phyloP scores from a whole-genome alignment of 805 yeast genomes.

The Kodamaea leandrae region DNA sequence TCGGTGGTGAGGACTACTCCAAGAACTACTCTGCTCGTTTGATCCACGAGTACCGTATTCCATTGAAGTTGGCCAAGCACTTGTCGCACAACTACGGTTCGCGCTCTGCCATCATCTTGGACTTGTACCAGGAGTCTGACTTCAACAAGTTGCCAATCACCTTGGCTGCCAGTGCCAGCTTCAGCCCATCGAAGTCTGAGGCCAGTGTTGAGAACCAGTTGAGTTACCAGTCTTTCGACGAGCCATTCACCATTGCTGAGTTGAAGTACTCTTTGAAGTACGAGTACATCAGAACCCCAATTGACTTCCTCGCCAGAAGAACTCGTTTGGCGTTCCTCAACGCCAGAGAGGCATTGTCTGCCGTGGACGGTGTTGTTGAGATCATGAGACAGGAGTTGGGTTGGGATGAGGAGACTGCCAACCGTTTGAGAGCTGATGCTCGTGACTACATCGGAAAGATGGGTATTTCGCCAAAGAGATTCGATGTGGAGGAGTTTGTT shows the following conservation, averaged over 20 bases:
- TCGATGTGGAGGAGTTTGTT: constrained; percentile 19
- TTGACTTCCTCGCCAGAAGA: constrained; percentile 90
- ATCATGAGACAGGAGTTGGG: constrained; percentile 76
- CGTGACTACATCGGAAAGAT: constrained; percentile 59
- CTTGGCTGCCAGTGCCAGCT: constrained; percentile 43
- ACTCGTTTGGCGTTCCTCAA: constrained; percentile 89
- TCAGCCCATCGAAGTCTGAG: constrained; percentile 27
- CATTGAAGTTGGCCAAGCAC: constrained; percentile 75
- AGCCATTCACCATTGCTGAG: constrained; percentile 91
- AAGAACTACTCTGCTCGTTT: constrained; percentile 71
- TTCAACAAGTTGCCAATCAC: constrained; percentile 63
- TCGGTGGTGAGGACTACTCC: constrained; percentile 82
- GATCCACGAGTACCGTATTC: constrained; percentile 72
- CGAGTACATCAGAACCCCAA: constrained; percentile 85
- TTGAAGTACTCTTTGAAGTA: constrained; percentile 73
- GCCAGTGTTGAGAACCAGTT: constrained; percentile 34
- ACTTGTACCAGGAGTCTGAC: constrained; percentile 50
- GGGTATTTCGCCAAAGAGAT: constrained; percentile 41
- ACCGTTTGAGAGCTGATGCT: constrained; percentile 50
- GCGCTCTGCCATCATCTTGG: constrained; percentile 74
- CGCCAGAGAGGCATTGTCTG: constrained; percentile 74
- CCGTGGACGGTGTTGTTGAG: constrained; percentile 82
- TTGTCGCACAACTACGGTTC: constrained; percentile 86
- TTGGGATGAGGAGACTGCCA: constrained; percentile 66
- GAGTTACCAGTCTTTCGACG: constrained; percentile 54